Percentiles rank a stretch among this genome's conserved stretches.
Evolutionary conservation across 2,329 filamentous ascomycete species (phyloP).

Genomic region (Hypoxylon sp.): DNA sequence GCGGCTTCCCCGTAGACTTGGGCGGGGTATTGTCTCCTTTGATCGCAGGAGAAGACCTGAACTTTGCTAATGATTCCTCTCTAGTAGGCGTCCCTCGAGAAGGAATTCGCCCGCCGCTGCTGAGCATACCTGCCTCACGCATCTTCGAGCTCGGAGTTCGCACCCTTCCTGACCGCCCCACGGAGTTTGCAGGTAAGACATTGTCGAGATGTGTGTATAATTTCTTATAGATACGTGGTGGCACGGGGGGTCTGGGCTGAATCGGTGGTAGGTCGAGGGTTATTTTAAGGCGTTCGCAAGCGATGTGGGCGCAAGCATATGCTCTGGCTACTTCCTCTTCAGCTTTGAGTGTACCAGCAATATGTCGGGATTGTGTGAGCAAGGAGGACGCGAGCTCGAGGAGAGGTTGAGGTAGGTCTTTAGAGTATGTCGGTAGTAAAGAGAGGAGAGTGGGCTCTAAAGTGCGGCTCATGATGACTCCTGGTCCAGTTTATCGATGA

Average conservation of each 20-base stretch:
- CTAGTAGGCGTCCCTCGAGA: constrained; percentile 63
- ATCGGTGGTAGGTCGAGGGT: constrained; percentile 81
- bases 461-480: constrained; percentile 74
- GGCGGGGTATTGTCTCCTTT: constrained; percentile 58
- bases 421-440: constrained; percentile 79
- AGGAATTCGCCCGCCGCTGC: constrained; percentile 54
- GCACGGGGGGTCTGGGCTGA: constrained; percentile 80
- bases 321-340: constrained; percentile 89
- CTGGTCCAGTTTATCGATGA: background rate
- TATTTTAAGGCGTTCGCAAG: constrained; percentile 86
- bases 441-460: constrained; percentile 80
- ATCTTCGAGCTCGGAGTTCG: constrained; percentile 55
- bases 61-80: constrained; percentile 59
- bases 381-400: constrained; percentile 79
- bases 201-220: constrained; percentile 85
- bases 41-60: constrained; percentile 56
- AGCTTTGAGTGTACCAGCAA: constrained; percentile 80
- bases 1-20: constrained; percentile 57
- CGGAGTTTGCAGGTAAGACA: constrained; percentile 66
- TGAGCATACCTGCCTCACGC: constrained; percentile 52
- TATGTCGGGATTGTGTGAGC: constrained; percentile 83
- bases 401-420: constrained; percentile 76
- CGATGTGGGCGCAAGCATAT: constrained; percentile 89
- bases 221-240: constrained; percentile 84
- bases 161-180: constrained; percentile 45